These are phyloP conservation scores for Xylaria multiplex DNA, from an alignment of 2,329 filamentous ascomycete genomes.

Conservation along the genomic window DNA sequence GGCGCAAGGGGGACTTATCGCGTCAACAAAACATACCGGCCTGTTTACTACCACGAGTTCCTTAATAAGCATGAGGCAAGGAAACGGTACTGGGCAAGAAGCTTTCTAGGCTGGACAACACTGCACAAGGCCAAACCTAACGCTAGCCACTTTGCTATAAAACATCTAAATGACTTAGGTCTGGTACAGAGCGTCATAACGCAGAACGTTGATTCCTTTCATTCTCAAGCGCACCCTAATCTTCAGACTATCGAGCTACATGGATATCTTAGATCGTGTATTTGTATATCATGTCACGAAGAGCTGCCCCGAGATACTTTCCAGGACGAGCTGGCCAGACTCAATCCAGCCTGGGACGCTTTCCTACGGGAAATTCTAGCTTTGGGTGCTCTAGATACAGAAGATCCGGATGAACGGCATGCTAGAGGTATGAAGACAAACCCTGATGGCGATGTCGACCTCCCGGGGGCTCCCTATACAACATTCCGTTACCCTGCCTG, in stretches of 20 bases:
- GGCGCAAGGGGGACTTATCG: slow-evolving; percentile 91
- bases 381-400: slow-evolving; percentile 79
- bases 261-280: slow-evolving; percentile 83
- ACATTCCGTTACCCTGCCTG: slow-evolving; percentile 93
- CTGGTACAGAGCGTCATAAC: slow-evolving; percentile 83
- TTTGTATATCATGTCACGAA: slow-evolving; percentile 81
- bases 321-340: slow-evolving; percentile 75
- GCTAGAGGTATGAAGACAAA: slow-evolving; percentile 82
- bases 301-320: slow-evolving; percentile 78
- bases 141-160: slow-evolving; percentile 78
- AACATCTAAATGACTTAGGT: slow-evolving; percentile 75
- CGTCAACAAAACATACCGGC: slow-evolving; percentile 87
- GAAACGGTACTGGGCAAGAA: slow-evolving; percentile 95
- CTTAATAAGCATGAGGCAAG: slow-evolving; percentile 80
- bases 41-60: slow-evolving; percentile 95
- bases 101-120: slow-evolving; percentile 91
- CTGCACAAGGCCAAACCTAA: slow-evolving; percentile 84
- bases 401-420: slow-evolving; percentile 76
- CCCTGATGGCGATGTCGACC: slow-evolving; percentile 92
- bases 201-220: slow-evolving; percentile 98
- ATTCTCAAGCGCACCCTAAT: slow-evolving; percentile 77
- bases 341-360: slow-evolving; percentile 88
- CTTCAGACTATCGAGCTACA: slow-evolving; percentile 86
- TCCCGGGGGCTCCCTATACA: slow-evolving; percentile 86
- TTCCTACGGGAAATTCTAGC: slow-evolving; percentile 78